Percentiles rank a stretch among this genome's conserved stretches.
Conservation (phyloP, 495 filamentous ascomycete species). For the Podospora sp. region DNA sequence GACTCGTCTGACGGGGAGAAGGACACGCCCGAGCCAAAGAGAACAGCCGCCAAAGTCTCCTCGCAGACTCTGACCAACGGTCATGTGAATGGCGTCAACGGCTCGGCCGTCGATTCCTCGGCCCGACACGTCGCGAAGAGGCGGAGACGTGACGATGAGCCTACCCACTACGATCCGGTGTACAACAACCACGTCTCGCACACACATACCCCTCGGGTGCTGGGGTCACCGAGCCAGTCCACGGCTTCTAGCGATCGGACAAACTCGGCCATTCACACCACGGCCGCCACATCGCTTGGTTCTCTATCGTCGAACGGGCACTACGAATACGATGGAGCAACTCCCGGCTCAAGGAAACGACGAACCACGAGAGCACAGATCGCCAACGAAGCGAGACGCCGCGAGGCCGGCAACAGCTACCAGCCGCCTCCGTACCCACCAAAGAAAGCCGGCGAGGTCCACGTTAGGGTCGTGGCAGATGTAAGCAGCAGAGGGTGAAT, state of each 20-base stretch:
- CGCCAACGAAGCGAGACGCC: conserved; percentile 76
- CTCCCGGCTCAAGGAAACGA: conserved; percentile 80
- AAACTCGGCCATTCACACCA: conserved; percentile 80
- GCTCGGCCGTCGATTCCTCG: conserved; percentile 19
- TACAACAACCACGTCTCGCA: conserved; percentile 60
- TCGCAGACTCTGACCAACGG: conserved; percentile 37
- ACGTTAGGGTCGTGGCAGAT: conserved; percentile 78
- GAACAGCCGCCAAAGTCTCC: conserved; percentile 31
- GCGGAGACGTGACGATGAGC: conserved; percentile 51
- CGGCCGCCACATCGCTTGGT: conserved; percentile 85
- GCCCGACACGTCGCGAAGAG: conserved; percentile 49
- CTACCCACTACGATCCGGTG: conserved; percentile 50
- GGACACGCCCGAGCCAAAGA: conserved; percentile 56
- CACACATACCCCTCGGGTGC: conserved; percentile 59
- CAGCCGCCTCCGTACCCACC: conserved; percentile 82
- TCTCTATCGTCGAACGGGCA: conserved; percentile 66
- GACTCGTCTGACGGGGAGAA: conserved; percentile 74
- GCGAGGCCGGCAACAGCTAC: conserved; percentile 73
- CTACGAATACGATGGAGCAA: conserved; percentile 59
- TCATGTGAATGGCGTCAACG: conserved; percentile 26
- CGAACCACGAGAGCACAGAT: conserved; percentile 75
- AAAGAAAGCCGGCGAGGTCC: conserved; percentile 89
- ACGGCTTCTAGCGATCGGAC: conserved; percentile 82
- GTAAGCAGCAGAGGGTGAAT: conserved; percentile 57
- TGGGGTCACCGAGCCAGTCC: conserved; percentile 59